These are phyloP conservation scores for Veloboletus limbatus DNA, from an alignment of 1,284 basidiomycete species.

Conservation along the genomic window DNA sequence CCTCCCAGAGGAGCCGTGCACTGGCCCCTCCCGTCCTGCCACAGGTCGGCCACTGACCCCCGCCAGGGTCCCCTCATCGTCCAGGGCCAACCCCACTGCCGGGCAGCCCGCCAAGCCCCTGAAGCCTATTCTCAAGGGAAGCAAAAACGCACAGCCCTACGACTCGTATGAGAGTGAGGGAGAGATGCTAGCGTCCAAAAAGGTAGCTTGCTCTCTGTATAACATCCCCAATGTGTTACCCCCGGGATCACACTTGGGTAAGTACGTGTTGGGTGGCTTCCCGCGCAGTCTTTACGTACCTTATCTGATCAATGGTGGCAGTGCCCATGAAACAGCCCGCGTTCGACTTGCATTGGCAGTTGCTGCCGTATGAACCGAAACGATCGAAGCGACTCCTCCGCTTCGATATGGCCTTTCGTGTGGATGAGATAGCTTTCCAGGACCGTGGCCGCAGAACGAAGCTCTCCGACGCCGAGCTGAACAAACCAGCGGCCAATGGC, in stretches of 20 bases:
- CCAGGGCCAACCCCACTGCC: conserved; percentile 22
- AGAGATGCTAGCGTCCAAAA: conserved; percentile 26
- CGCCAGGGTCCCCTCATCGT: conserved; percentile 15
- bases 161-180: conserved; percentile 34
- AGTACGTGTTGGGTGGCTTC: conserved; percentile 8
- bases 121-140: conserved; percentile 34
- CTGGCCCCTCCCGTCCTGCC: conserved; percentile 20
- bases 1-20: conserved; percentile 27
- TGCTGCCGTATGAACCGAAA: conserved; percentile 36
- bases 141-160: conserved; percentile 7
- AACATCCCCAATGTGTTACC: conserved; percentile 25
- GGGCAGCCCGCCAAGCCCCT: conserved; percentile 28
- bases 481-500: conserved; percentile 35
- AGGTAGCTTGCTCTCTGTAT: conserved; percentile 20
- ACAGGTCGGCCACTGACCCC: conserved; percentile 25
- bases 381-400: conserved; percentile 27
- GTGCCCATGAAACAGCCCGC: conserved; percentile 29
- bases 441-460: conserved; percentile 12
- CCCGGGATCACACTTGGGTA: conserved; percentile 28
- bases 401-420: conserved; percentile 31
- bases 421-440: conserved; percentile 25
- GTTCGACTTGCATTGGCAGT: conserved; percentile 40
- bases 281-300: conserved; percentile 17
- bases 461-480: conserved; percentile 29
- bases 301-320: conserved; percentile 29